Percentiles rank a stretch among this genome's conserved stretches.
Evolutionary conservation across 2,329 filamentous ascomycete genomes (phyloP).

Genomic region (Zelopaecilomyces penicillatus): DNA sequence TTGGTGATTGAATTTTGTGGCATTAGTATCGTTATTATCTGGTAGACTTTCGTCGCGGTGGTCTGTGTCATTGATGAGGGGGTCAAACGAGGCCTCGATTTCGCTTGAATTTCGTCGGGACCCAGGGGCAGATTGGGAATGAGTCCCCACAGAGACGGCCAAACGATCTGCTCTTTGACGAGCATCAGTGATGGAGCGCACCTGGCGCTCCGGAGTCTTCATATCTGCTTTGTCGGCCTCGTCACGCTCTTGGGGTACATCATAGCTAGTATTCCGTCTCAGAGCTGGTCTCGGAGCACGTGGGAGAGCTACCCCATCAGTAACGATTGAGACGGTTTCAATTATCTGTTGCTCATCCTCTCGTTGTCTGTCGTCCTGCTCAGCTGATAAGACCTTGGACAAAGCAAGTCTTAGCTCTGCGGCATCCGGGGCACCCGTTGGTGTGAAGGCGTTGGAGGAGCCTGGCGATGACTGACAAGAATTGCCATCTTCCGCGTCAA

Average conservation of each 20-base stretch:
- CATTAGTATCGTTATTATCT: slow-evolving; percentile 11
- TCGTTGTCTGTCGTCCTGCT: slow-evolving; percentile 15
- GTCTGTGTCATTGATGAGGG: slow-evolving; percentile 23
- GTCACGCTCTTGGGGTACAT: slow-evolving; percentile 31
- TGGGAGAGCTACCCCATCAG: slow-evolving; percentile 2
- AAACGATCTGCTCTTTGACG: slow-evolving; percentile 30
- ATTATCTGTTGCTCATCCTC: slow-evolving; percentile 8
- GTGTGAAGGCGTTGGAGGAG: slow-evolving; percentile 11
- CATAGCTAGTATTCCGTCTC: slow-evolving; percentile 36
- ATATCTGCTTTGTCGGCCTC: slow-evolving; percentile 32
- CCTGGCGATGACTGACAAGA: slow-evolving; percentile 14
- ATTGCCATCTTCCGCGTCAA: slow-evolving; percentile 1
- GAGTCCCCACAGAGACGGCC: slow-evolving; percentile 28
- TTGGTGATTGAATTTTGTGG: slow-evolving; percentile 6
- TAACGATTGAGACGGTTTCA: not conserved
- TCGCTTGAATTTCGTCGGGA: slow-evolving; percentile 29
- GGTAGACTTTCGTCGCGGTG: slow-evolving; percentile 12
- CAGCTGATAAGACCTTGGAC: slow-evolving; percentile 29
- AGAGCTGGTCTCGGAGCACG: slow-evolving; percentile 28
- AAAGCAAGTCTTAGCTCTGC: slow-evolving; percentile 29
- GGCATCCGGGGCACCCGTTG: slow-evolving; percentile 29
- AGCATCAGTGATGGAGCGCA: slow-evolving; percentile 32
- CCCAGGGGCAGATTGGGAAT: slow-evolving; percentile 25
- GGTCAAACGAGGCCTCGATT: slow-evolving; percentile 24
- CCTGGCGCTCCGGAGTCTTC: slow-evolving; percentile 26